A percentile compares a stretch with the other conserved stretches of the same genome.
Evolutionary conservation across 148 eudicot genomes (phyloP).

Genomic region (Diospyros kaki): DNA sequence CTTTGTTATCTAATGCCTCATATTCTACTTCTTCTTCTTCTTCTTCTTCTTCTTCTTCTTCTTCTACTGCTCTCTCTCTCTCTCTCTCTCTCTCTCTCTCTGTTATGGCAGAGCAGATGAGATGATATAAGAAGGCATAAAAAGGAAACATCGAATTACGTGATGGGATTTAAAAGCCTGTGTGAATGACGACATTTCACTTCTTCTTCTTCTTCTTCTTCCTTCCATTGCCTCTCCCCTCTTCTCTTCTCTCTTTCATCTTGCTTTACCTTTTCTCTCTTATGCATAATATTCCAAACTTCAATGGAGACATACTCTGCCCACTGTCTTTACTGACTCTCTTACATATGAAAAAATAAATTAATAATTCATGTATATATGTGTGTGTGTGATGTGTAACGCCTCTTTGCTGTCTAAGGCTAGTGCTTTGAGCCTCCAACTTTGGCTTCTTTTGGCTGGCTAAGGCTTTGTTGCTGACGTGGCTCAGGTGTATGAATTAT

Average conservation of each 20-base stretch:
- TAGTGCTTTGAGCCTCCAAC: conserved; percentile 18
- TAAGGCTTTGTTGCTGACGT: conserved; percentile 12
- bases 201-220: conserved; percentile 10
- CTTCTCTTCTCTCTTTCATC: background rate
- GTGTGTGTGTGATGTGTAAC: no score
- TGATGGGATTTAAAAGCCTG: conserved; percentile 34
- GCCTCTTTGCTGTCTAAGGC: background rate
- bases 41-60: conserved; percentile 14
- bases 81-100: background rate
- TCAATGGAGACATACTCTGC: background rate
- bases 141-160: conserved; percentile 28
- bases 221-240: background rate
- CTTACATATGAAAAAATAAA: background rate
- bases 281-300: background rate
- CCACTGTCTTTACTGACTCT: background rate
- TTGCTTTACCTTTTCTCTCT: background rate
- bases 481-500: conserved; percentile 37
- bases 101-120: conserved; percentile 3
- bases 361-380: no score
- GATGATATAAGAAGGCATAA: background rate
- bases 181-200: conserved; percentile 16
- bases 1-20: conserved; percentile 33
- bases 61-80: background rate
- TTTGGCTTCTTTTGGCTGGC: conserved; percentile 22
- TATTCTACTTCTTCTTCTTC: background rate